Evolutionary conservation across 2,329 filamentous ascomycete genomes (phyloP).

Genomic region (Phaeosphaeria sp.): DNA sequence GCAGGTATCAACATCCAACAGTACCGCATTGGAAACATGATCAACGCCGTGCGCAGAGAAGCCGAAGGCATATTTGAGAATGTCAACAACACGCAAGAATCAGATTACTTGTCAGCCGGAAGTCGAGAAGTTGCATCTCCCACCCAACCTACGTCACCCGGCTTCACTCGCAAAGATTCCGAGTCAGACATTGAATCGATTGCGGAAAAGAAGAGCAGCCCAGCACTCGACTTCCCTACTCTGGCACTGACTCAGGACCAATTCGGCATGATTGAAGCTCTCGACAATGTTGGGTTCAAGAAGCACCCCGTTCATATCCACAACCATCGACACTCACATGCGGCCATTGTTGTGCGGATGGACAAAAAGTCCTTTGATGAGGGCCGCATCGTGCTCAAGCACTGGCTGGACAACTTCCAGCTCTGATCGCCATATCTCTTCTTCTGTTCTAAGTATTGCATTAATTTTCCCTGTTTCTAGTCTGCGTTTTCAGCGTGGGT

Average conservation of each 20-base stretch:
- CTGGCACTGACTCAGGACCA: conserved; percentile 81
- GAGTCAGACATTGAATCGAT: conserved; percentile 34
- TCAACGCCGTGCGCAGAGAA: conserved; percentile 75
- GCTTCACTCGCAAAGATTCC: conserved; percentile 14
- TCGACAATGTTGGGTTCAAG: conserved; percentile 69
- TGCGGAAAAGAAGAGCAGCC: conserved; percentile 37
- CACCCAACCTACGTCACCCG: conserved; percentile 25
- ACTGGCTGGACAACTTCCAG: conserved; percentile 81
- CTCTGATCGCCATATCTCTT: conserved; percentile 15
- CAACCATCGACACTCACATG: conserved; percentile 78
- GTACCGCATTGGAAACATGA: conserved; percentile 74
- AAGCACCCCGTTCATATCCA: conserved; percentile 75
- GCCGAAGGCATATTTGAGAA: conserved; percentile 81
- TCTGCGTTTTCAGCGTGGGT: background rate
- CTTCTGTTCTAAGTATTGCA: background rate
- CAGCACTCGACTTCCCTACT: conserved; percentile 64
- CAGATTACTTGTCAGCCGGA: conserved; percentile 71
- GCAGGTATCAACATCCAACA: conserved; percentile 70
- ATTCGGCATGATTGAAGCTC: conserved; percentile 80
- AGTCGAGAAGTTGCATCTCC: conserved; percentile 52
- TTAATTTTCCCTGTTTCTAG: background rate
- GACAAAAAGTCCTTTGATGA: conserved; percentile 73
- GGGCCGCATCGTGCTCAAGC: conserved; percentile 76
- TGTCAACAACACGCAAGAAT: conserved; percentile 70
- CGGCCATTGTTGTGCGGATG: conserved; percentile 83